Base-by-base conservation (phyloP, 2,329 filamentous ascomycete species). In the Scleromitrula shiraiana region DNA sequence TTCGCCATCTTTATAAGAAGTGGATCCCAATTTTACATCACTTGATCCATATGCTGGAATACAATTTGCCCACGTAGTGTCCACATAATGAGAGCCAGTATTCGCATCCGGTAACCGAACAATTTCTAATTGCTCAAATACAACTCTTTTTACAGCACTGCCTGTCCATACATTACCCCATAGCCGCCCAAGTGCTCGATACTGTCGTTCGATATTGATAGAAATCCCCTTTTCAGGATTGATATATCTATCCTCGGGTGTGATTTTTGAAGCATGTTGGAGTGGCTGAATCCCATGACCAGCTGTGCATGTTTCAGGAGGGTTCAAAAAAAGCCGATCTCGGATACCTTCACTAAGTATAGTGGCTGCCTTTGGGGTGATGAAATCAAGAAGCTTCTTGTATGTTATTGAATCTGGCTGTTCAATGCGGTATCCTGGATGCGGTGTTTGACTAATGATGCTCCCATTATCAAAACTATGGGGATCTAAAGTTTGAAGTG, bases 401-500 rank as follows among this genome's bases (percentile, higher is more conserved):
- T 76, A 69, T 0, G 74, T 77, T 50, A 69, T 73, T 19, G 60
- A 59, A 0, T 65, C 57, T 0, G 70, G 68, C 23, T 77, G 68
- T 19, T 68, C 68, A 26, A 88, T 70, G n/a, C n/a, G n/a, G n/a
- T n/a, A n/a, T n/a, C n/a, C n/a, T 1, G 60, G 53, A 4, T 78
- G 60, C 2, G 78, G 80, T 0, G 80, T 83, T 66, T 94, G 89
- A 14, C 77, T 74, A 22, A 98, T 72, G 8, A 96, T 75, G 2
- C 71, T 65, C 23, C 93, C 93, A 51, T 81, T 78, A 64, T 98
- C 93, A 63, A 97, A 96, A 39, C 74, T 67, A 14, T 70, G 68
- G 2, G 80, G 75, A 64, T 96, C 80, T 30, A 98, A 75, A 0
- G 91, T 97, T 65, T 98, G 93, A 22, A 98, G 71, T 0, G 86